Evolutionary conservation across 805 yeast genomes (phyloP), one percentile per base, ranked within the genome.

Genomic region (Wilhelminamyces savonicus): DNA sequence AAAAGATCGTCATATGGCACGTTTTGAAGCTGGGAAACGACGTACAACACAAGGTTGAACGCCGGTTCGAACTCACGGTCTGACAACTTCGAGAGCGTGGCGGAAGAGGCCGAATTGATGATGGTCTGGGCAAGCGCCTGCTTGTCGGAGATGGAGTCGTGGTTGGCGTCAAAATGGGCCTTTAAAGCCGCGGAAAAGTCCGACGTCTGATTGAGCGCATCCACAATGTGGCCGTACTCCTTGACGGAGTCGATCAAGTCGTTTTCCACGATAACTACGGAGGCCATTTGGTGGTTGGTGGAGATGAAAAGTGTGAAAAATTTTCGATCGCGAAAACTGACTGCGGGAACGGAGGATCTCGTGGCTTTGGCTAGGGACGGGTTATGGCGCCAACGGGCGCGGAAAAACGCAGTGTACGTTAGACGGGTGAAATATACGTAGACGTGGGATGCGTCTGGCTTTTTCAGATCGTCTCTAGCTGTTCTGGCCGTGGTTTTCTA

Each of bases 1-100:
- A 59, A 49, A 13, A 52, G 54, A 11, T 37, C 34, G 25, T 47
- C 53, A 22, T 46, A 23, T 14, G 41, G 20, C 21, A 43, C 37
- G n/a, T 44, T 50, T 31, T 56, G 45, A 23, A 62, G 51, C 35
- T 58, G 52, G 16, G 41, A 40, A 31, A 59, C 47, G 24, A 65
- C 51, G 41, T 61, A 57, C 19, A 56, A 44, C 34, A 60, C 46
- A 43, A 65, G 54, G 41, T 64, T 60, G 50, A 62, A 59, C n/a
- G 68, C 50, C 15, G 69, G 62, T 47, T 65, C 71, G 31, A 65
- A 65, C 32, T 63, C 70, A 36, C 54, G 62, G 48, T 65, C 69
- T 28, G 56, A 47, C 41, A 65, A 57, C 32, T 54, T 49, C 19
- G 48, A 43, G 37, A 65, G 52, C 13, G 33, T 43, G n/a, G 46